Base-by-base conservation (phyloP, 2,329 filamentous ascomycete genomes). In the Emericellopsis atlantica region DNA sequence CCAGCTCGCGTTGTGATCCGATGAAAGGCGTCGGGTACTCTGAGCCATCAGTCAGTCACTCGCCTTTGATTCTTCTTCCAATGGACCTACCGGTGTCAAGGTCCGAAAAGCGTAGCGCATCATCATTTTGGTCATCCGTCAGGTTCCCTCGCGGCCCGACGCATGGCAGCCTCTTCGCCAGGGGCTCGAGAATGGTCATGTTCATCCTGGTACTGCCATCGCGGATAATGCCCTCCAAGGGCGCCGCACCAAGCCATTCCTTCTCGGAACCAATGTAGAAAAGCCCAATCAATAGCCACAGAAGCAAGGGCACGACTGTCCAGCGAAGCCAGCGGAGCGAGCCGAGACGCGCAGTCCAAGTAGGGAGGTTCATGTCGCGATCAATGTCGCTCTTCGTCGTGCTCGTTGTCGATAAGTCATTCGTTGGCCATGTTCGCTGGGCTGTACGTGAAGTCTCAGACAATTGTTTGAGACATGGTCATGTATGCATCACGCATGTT, bases 1-100 rank as follows among this genome's bases (percentile, higher is more conserved):
- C 53, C 2, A 55, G 46, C 12, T 51, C 54, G 23, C 50, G 46
- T 32, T 55, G 53, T 15, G 56, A 57, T 29, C 56, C 57, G n/a
- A 52, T 42, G 37, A 55, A 57, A 4, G 57, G 56, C 5, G 39
- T 43, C 3, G 53, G 53, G 37, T 58, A 58, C 4, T 46, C 54
- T 58, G 46, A 35, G 23, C 6, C 37, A 8, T 14, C 12, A 39
- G 22, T 32, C 22, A 21, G 24, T 2, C 31, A 37, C 11, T 34
- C 10, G 16, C 10, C 35, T 4, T 4, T n/a, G n/a, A 21, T 4
- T 36, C 34, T 12, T 29, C 49, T 15, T n/a, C 22, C 12, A 12
- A 22, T 23, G 21, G 48, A 54, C 50, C 39, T 16, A 45, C 31
- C 39, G 18, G 16, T 44, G 37, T 53, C 45, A 24, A 54, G 37